Percentiles rank a stretch among this genome's conserved stretches.
Conservation (phyloP, 1,139 yeast species). For the Debaryomycetaceae sp. region DNA sequence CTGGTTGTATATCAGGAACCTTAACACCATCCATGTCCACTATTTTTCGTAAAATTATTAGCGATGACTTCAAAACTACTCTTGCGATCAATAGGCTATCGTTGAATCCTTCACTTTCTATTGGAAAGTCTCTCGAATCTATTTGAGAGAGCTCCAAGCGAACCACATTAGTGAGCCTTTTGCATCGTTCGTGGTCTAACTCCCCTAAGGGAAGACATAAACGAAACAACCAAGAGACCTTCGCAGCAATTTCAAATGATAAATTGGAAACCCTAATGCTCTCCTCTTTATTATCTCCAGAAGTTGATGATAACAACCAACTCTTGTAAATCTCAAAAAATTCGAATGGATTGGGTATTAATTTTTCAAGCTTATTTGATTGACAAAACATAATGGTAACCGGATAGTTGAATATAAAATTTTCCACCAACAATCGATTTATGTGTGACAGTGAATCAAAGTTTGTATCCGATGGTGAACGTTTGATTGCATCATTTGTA, state of each 20-base stretch:
- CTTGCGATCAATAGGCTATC: slow-evolving; percentile 1
- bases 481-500: background rate
- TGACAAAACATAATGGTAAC: slow-evolving; percentile 4
- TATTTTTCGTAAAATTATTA: slow-evolving; percentile 3
- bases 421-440: slow-evolving; percentile 2
- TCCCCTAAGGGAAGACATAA: slow-evolving; percentile 3
- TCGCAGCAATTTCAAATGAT: slow-evolving; percentile 6
- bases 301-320: background rate
- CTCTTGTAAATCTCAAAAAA: slow-evolving; percentile 1
- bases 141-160: background rate
- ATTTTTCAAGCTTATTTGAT: slow-evolving; percentile 1
- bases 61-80: slow-evolving; percentile 2
- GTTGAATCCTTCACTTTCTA: background rate
- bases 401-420: slow-evolving; percentile 5
- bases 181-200: background rate
- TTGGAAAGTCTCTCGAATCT: background rate
- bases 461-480: background rate
- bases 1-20: slow-evolving; percentile 2
- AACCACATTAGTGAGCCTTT: background rate
- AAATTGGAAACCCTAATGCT: background rate
- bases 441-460: background rate
- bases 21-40: slow-evolving; percentile 1
- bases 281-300: background rate
- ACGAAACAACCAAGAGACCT: slow-evolving; percentile 6
- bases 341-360: slow-evolving; percentile 5